Evolutionary conservation across 2,329 filamentous ascomycete genomes (phyloP), one percentile per base, ranked within the genome.

Genomic region (Claviceps maximensis): DNA sequence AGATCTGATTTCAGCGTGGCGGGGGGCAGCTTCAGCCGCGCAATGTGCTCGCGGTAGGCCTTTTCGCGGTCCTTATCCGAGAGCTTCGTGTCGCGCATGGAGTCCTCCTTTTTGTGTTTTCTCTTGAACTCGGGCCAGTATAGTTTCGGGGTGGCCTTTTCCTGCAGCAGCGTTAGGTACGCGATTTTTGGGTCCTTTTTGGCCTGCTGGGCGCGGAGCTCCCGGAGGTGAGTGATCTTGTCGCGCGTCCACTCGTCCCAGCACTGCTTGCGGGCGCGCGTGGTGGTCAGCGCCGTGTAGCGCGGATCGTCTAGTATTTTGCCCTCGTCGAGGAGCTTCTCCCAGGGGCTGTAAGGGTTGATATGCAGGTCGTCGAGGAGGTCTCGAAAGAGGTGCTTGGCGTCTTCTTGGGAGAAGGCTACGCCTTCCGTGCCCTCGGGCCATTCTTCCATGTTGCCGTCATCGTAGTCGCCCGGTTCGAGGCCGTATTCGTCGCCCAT

Each of bases 111-210:
- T 58, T 85, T 86, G 69, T 82, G 93, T 65, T 96, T 98, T 36
- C 93, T 78, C 61, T 87, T 89, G 70, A 98, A 98, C 65, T 98
- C 93, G 0, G 88, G 85, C 93, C 93, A 98, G 74, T 95, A 98
- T 1, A 98, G 76, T 69, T 95, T 97, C 0, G 88, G 85, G 0
- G 84, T 93, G 0, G 90, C 91, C 59, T 89, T 80, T 49, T 84
- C 80, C 57, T 91, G 82, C 31, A 98, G 73, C 57, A 98, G 86
- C 0, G 79, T 78, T 55, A 97, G 71, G 66, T 94, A 98, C 1
- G 84, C 82, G 58, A 95, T 85, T 47, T 79, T 76, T 1, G 93
- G 91, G 62, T 97, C 89, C 58, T 81, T 80, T 71, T 88, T 91
- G 67, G 86, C 85, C 63, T 89, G 80, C 56, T 78, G 83, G 25